Percentiles rank a stretch among this genome's conserved stretches.
Conservation (phyloP, 2,329 filamentous ascomycete genomes). For the Microdochium trichocladiopsis region DNA sequence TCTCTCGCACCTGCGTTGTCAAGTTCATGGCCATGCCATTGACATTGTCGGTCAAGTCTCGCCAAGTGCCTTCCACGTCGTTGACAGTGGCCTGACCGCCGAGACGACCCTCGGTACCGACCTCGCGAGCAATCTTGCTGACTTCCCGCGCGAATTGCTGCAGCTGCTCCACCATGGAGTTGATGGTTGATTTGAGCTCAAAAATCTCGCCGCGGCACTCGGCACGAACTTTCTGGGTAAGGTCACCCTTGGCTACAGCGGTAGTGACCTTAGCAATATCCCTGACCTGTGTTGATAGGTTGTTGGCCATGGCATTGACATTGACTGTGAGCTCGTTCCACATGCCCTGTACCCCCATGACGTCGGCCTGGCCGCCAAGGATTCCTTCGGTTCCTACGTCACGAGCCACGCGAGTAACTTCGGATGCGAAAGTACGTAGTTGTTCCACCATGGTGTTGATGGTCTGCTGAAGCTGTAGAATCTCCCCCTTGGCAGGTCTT, state of each 20-base stretch:
- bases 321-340: slow-evolving; percentile 85
- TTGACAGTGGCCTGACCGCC: slow-evolving; percentile 94
- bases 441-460: slow-evolving; percentile 91
- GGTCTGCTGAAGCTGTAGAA: slow-evolving; percentile 74
- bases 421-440: slow-evolving; percentile 73
- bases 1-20: slow-evolving; percentile 95
- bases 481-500: slow-evolving; percentile 73
- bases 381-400: slow-evolving; percentile 83
- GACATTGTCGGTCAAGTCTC: slow-evolving; percentile 89
- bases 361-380: slow-evolving; percentile 74
- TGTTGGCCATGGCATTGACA: slow-evolving; percentile 84
- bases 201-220: slow-evolving; percentile 87
- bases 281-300: slow-evolving; percentile 80
- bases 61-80: slow-evolving; percentile 96
- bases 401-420: slow-evolving; percentile 75
- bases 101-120: slow-evolving; percentile 89
- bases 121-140: slow-evolving; percentile 91
- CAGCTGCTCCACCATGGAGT: slow-evolving; percentile 97
- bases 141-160: slow-evolving; percentile 96
- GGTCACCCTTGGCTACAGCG: slow-evolving; percentile 72
- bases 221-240: slow-evolving; percentile 94
- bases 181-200: slow-evolving; percentile 96
- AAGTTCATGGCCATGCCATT: slow-evolving; percentile 99
- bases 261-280: slow-evolving; percentile 85
- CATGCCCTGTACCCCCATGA: slow-evolving; percentile 79